Conservation (phyloP, 2,329 filamentous ascomycete species). For the Aspergillus neoniger region DNA sequence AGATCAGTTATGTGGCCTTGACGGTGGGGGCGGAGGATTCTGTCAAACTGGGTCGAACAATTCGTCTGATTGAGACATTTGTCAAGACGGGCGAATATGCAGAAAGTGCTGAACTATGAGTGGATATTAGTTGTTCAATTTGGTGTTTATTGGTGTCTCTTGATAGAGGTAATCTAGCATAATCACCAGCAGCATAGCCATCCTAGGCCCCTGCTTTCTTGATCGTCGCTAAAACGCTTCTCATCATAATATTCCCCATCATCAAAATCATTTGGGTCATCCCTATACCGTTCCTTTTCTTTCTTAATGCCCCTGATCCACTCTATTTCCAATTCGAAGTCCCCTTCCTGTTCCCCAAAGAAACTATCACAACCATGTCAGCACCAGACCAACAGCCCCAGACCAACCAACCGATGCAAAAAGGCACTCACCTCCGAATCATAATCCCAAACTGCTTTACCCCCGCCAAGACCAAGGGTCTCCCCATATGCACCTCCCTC, state of each 20-base stretch:
- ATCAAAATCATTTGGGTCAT: neutral
- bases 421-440: constrained; percentile 69
- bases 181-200: neutral
- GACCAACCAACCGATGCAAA: neutral
- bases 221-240: neutral
- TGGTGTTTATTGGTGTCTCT: neutral
- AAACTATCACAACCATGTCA: constrained; percentile 56
- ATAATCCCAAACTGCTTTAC: constrained; percentile 73
- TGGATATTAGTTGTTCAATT: neutral
- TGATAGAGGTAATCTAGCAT: neutral
- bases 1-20: neutral
- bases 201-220: neutral
- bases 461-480: constrained; percentile 58
- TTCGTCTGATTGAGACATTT: neutral
- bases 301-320: constrained; percentile 54
- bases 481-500: constrained; percentile 61
- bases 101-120: neutral
- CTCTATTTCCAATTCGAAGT: constrained; percentile 61
- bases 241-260: neutral
- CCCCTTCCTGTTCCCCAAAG: constrained; percentile 71
- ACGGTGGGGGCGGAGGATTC: neutral
- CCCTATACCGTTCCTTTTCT: constrained; percentile 3
- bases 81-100: neutral
- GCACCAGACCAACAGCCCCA: neutral
- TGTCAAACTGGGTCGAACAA: neutral